Percentiles rank a stretch among this genome's conserved stretches.
These are phyloP conservation scores for Suillus fuscotomentosus DNA, from an alignment of 768 basidiomycete genomes.

Conservation along the genomic window DNA sequence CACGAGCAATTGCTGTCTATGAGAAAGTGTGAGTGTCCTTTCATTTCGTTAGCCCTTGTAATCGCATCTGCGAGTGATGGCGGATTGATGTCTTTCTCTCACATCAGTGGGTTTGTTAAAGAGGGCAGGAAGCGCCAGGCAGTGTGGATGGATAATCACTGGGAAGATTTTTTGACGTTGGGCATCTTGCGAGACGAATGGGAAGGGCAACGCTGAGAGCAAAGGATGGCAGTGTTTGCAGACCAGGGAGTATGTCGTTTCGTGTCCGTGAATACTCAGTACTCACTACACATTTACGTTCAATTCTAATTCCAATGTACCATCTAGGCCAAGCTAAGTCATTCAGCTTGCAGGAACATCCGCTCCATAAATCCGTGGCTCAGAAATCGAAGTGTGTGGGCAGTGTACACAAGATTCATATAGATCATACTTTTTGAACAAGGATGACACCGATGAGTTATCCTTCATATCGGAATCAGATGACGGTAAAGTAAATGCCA, in stretches of 20 bases:
- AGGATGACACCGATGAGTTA: neutral
- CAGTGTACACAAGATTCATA: neutral
- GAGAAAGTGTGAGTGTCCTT: slow-evolving; percentile 37
- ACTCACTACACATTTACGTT: neutral
- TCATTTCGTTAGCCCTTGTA: slow-evolving; percentile 1
- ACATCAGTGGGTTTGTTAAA: slow-evolving; percentile 36
- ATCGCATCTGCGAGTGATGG: neutral
- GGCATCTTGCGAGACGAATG: slow-evolving; percentile 41
- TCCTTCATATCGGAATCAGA: neutral
- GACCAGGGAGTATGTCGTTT: neutral
- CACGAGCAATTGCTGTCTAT: slow-evolving; percentile 38
- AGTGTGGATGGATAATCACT: slow-evolving; percentile 34
- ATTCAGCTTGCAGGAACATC: neutral
- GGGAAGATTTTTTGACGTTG: slow-evolving; percentile 40
- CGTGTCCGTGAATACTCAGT: too few species aligned
- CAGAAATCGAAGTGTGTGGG: neutral
- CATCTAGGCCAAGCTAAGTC: neutral
- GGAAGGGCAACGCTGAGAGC: slow-evolving; percentile 9
- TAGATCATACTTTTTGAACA: neutral
- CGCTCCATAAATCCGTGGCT: neutral
- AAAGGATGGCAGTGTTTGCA: neutral
- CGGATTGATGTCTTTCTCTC: slow-evolving; percentile 1
- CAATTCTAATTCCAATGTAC: neutral
- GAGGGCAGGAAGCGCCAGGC: slow-evolving; percentile 38
- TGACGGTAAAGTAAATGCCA: neutral